Percentiles rank a stretch among this genome's conserved stretches.
Conservation (phyloP, 2,329 filamentous ascomycete genomes). For the Colletotrichum tropicale region DNA sequence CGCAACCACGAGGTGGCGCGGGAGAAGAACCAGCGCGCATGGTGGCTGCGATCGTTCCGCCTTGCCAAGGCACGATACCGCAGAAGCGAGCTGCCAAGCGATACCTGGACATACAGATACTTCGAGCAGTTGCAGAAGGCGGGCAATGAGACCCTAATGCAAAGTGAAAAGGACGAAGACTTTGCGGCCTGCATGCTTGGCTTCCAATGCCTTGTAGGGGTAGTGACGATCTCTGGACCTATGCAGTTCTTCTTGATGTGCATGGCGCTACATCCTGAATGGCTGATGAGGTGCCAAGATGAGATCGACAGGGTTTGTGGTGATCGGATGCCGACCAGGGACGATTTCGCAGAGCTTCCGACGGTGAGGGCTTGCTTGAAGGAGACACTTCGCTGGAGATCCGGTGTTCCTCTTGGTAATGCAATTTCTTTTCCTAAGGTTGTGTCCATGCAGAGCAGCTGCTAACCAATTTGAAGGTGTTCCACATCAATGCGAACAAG, state of each 20-base stretch:
- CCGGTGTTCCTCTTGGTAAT: slow-evolving; percentile 56
- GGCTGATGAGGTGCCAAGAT: slow-evolving; percentile 57
- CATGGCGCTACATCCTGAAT: slow-evolving; percentile 57
- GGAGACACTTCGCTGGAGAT: slow-evolving; percentile 63
- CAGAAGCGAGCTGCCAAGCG: slow-evolving; percentile 41
- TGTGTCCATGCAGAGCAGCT: too few relatives aligned
- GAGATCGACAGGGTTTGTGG: slow-evolving; percentile 63
- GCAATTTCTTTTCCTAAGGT: neutral
- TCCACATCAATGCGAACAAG: slow-evolving; percentile 52
- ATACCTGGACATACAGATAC: slow-evolving; percentile 55
- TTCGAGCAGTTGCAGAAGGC: slow-evolving; percentile 45
- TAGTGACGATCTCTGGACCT: slow-evolving; percentile 53
- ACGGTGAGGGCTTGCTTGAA: slow-evolving; percentile 60
- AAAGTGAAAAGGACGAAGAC: slow-evolving; percentile 45
- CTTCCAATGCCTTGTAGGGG: slow-evolving; percentile 55
- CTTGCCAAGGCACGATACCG: slow-evolving; percentile 45
- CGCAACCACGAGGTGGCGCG: slow-evolving; percentile 48
- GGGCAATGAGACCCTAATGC: slow-evolving; percentile 43
- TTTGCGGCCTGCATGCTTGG: slow-evolving; percentile 57
- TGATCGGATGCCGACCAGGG: slow-evolving; percentile 54
- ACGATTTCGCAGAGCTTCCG: slow-evolving; percentile 55
- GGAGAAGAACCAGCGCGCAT: slow-evolving; percentile 45
- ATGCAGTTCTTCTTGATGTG: slow-evolving; percentile 57
- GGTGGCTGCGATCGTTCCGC: slow-evolving; percentile 49
- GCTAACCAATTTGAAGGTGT: slow-evolving; percentile 37